A percentile compares a stretch with the other conserved stretches of the same genome.
phyloP scores from a whole-genome alignment of 83 land plant genomes.

The Diphasiastrum complanatum region DNA sequence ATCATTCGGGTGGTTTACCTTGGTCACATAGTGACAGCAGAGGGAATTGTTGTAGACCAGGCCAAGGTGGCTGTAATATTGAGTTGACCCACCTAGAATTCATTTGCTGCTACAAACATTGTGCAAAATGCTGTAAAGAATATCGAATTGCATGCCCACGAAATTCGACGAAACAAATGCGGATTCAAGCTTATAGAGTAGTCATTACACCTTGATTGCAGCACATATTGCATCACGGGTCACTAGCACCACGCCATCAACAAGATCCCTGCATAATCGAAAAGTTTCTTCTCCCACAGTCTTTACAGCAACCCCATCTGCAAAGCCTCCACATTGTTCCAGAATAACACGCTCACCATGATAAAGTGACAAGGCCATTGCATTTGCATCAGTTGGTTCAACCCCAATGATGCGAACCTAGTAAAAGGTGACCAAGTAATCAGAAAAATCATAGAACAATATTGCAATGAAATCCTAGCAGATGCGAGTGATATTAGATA shows the following conservation, averaged over 20 bases:
- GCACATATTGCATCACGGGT: conserved; percentile 86
- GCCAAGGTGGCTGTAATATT: no score
- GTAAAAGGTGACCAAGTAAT: not conserved
- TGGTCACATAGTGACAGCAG: no score
- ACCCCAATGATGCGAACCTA: conserved; percentile 89
- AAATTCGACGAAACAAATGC: not conserved
- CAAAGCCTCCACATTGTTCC: conserved; percentile 78
- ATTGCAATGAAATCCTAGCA: not conserved
- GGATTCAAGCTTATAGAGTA: not conserved
- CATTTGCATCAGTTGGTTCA: conserved; percentile 84
- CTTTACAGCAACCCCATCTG: conserved; percentile 91
- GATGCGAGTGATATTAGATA: no score
- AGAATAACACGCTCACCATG: conserved; percentile 67
- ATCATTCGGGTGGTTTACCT: no score
- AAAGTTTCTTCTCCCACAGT: conserved; percentile 85
- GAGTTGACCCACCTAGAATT: no score
- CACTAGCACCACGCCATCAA: conserved; percentile 88
- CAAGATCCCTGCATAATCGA: conserved; percentile 48
- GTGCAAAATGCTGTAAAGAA: not conserved
- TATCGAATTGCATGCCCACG: no score
- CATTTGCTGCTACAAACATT: no score
- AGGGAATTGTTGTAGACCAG: no score
- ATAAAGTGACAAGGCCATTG: conserved; percentile 76
- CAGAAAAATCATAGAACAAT: not conserved
- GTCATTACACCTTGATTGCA: conserved; percentile 61